Evolutionary conservation across 208 protist species (phyloP).

Genomic region (Leishmania major): DNA sequence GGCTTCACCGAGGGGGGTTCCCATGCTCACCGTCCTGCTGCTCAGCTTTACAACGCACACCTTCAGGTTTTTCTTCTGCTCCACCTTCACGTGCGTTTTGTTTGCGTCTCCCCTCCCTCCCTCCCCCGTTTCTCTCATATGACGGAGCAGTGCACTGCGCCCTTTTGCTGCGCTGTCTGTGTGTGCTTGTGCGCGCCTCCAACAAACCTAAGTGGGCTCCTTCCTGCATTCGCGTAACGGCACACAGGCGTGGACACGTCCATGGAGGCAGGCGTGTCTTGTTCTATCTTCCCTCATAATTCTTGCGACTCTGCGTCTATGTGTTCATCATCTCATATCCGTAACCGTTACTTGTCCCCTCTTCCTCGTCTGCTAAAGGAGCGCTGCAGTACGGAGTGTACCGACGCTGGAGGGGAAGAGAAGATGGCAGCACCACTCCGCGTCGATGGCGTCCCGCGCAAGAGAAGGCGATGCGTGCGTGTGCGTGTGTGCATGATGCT

Average conservation of each 20-base stretch:
- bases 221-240: neutral
- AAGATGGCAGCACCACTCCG: neutral
- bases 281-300: neutral
- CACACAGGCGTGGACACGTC: neutral
- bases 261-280: neutral
- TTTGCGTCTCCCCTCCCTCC: neutral
- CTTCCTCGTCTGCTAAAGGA: neutral
- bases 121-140: neutral
- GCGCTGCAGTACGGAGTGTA: neutral
- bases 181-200: neutral
- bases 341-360: neutral
- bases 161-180: neutral
- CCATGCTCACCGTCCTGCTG: neutral
- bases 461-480: neutral
- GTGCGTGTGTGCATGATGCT: neutral
- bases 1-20: neutral
- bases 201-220: neutral
- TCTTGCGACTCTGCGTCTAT: neutral
- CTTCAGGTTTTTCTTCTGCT: neutral
- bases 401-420: neutral
- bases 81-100: neutral
- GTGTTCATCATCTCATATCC: neutral
- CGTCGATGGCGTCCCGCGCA: neutral
- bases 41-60: neutral
- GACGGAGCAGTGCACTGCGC: neutral